phyloP scores from a whole-genome alignment of 2,329 filamentous ascomycete genomes.

The Podosphaera fusca region DNA sequence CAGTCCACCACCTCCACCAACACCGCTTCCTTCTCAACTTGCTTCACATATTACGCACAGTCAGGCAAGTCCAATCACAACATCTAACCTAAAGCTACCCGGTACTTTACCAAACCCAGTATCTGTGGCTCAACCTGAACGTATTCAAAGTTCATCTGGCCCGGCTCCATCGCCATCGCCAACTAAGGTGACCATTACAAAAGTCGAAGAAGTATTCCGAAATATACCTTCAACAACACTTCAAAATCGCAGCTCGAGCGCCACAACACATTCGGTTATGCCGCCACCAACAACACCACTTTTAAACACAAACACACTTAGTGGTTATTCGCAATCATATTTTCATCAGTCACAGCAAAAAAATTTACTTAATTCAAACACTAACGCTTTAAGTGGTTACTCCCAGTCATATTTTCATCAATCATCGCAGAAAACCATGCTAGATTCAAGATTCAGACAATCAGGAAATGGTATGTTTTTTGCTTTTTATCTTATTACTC shows the following conservation, averaged over 20 bases:
- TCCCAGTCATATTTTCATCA: slow-evolving; percentile 14
- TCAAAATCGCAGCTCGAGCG: not conserved
- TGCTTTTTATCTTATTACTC: slow-evolving; percentile 6
- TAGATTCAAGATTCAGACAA: slow-evolving; percentile 21
- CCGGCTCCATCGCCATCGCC: not conserved
- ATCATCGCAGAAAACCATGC: slow-evolving; percentile 14
- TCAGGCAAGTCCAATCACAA: slow-evolving; percentile 21
- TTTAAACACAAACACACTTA: not conserved
- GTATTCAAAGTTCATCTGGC: not conserved
- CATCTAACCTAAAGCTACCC: not conserved
- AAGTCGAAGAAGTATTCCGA: not conserved
- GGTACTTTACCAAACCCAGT: not conserved
- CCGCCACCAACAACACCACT: slow-evolving; percentile 13
- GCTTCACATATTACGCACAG: slow-evolving; percentile 24
- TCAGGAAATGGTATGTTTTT: slow-evolving; percentile 23
- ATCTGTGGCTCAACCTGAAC: not conserved
- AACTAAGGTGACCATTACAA: not conserved
- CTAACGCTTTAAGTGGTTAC: slow-evolving; percentile 10
- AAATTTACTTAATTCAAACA: slow-evolving; percentile 19
- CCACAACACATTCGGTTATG: slow-evolving; percentile 6
- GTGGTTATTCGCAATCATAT: slow-evolving; percentile 14
- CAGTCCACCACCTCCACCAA: slow-evolving; percentile 25
- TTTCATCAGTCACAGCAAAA: slow-evolving; percentile 13
- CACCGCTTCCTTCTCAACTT: slow-evolving; percentile 24
- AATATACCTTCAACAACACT: not conserved